A percentile compares a stretch with the other conserved stretches of the same genome.
Conservation (phyloP, 2,329 filamentous ascomycete species). For the Penicillium sp. region DNA sequence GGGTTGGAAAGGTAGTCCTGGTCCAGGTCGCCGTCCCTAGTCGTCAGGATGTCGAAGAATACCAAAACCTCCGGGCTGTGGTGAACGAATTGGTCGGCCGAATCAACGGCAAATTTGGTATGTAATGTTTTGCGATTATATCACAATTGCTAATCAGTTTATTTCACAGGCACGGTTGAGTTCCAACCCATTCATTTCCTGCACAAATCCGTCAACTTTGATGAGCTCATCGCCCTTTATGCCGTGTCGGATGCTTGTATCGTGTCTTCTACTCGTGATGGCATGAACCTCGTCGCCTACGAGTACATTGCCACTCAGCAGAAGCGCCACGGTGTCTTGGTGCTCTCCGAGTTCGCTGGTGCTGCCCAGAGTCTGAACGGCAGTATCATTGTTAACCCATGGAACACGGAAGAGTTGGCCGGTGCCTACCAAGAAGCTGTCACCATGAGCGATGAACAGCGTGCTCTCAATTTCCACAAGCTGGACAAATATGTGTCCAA, state of each 20-base stretch:
- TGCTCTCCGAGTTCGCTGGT: slow-evolving; percentile 94
- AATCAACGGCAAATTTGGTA: slow-evolving; percentile 92
- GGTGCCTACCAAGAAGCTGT: slow-evolving; percentile 95
- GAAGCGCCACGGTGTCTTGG: slow-evolving; percentile 87
- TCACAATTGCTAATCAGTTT: not conserved
- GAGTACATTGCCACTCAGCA: slow-evolving; percentile 96
- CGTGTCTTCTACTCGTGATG: slow-evolving; percentile 92
- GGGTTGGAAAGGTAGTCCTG: slow-evolving; percentile 95
- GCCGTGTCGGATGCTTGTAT: slow-evolving; percentile 89
- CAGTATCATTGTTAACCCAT: slow-evolving; percentile 92
- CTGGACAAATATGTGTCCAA: slow-evolving; percentile 94
- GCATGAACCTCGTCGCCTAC: slow-evolving; percentile 98
- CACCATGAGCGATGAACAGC: slow-evolving; percentile 89
- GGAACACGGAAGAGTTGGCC: slow-evolving; percentile 95
- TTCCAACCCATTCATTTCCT: slow-evolving; percentile 99
- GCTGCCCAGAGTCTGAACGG: slow-evolving; percentile 94
- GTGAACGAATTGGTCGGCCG: slow-evolving; percentile 96
- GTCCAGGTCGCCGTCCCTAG: slow-evolving; percentile 96
- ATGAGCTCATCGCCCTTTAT: slow-evolving; percentile 92
- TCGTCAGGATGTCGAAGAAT: slow-evolving; percentile 94
- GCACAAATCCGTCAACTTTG: slow-evolving; percentile 92
- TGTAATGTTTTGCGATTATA: slow-evolving; percentile 18
- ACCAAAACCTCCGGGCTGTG: slow-evolving; percentile 91
- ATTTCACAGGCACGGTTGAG: slow-evolving; percentile 72
- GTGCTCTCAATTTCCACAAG: slow-evolving; percentile 84